Evolutionary conservation across 768 basidiomycete genomes (phyloP), one percentile per base, ranked within the genome.

Genomic region (Boletus fagicola): DNA sequence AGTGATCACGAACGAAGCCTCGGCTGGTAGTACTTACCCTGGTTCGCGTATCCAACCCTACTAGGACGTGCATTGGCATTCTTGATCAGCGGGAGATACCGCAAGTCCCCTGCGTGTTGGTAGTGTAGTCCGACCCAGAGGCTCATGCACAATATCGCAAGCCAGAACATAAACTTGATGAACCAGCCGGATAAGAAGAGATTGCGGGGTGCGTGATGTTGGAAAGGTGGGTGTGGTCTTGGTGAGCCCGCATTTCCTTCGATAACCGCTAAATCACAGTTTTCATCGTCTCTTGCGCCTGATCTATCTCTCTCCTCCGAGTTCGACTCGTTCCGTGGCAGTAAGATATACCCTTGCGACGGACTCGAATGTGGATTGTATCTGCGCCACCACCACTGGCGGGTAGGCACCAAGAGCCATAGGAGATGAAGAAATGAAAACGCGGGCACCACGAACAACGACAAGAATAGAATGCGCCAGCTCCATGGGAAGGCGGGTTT

Each of bases 401-500:
- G 24, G 22, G n/a, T 40, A 2, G 9, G 33, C 1, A 43, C 44
- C 22, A 47, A 15, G 52, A 65, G 52, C 48, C 49, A 48, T 3
- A 38, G 1, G 44, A 63, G 30, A 1, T 66, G 65, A 7, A 63
- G 13, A 3, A 49, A 52, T 0, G 66, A 48, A 8, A 68, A 42
- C 5, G 26, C 6, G 9, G 67, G 65, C 7, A 63, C 47, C 1
- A 55, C 50, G 15, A 54, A 63, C 35, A 68, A 31, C 1, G 42
- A 56, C 26, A 66, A 11, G 49, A 66, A 42, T 1, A 63, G 1
- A 0, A 66, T 1, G 35, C 57, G 66, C 65, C 65, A 67, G 33
- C 56, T 68, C 5, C 38, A 18, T 1, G 65, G 67, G 45, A 68
- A 67, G 0, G 54, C 61, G 0, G 61, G 58, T 36, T 48, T 54